These are phyloP conservation scores for Chernovozyma aurita DNA, from an alignment of 1,139 yeast species.

Conservation along the genomic window DNA sequence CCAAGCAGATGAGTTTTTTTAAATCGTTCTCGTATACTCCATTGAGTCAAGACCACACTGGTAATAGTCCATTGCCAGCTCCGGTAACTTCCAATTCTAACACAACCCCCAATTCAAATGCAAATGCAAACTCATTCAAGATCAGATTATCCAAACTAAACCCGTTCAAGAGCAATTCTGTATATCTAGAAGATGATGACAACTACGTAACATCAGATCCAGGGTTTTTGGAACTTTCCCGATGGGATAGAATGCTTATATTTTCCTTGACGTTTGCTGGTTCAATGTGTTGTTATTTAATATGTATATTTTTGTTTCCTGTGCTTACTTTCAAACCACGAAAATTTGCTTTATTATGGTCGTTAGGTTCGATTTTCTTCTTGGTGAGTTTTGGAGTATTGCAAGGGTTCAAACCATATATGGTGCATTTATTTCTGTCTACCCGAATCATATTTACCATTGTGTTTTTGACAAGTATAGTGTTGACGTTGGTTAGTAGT, in stretches of 20 bases:
- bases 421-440: constrained; percentile 44
- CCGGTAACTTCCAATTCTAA: constrained; percentile 40
- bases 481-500: constrained; percentile 45
- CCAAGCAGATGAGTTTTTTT: constrained; percentile 42
- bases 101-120: constrained; percentile 13
- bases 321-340: constrained; percentile 51
- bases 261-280: constrained; percentile 56
- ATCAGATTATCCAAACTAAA: constrained; percentile 32
- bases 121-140: no score
- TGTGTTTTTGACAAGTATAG: constrained; percentile 44
- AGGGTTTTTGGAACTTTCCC: constrained; percentile 45
- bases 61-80: constrained; percentile 32
- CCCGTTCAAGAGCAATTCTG: constrained; percentile 35
- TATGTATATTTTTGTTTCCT: constrained; percentile 56
- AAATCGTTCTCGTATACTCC: constrained; percentile 34
- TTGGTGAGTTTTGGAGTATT: constrained; percentile 53
- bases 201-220: constrained; percentile 44
- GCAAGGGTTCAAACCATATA: constrained; percentile 49
- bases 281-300: constrained; percentile 47
- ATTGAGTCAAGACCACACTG: constrained; percentile 28
- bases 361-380: constrained; percentile 56
- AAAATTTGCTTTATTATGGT: constrained; percentile 59
- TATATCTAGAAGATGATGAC: constrained; percentile 41
- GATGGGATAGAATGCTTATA: constrained; percentile 57
- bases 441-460: constrained; percentile 51